Evolutionary conservation across 306 rosid species (phyloP).

Genomic region (Erythrophleum fordii): DNA sequence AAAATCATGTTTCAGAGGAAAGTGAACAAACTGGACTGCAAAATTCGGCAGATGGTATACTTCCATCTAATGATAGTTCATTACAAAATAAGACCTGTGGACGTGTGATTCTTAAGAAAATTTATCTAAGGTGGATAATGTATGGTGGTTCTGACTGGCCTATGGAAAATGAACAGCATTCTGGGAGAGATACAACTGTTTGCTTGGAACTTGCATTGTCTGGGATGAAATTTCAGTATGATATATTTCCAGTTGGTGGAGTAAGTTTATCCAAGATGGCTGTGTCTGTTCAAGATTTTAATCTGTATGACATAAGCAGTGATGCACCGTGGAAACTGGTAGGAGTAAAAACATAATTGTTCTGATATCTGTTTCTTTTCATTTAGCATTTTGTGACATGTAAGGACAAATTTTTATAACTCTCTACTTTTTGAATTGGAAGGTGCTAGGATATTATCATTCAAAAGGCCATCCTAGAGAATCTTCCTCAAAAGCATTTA

Average conservation of each 20-base stretch:
- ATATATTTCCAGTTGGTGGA: conserved; percentile 77
- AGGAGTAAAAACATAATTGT: conserved; percentile 34
- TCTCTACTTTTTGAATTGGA: conserved; percentile 42
- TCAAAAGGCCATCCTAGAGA: conserved; percentile 89
- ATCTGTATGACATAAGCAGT: conserved; percentile 74
- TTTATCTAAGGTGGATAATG: conserved; percentile 87
- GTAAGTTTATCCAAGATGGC: conserved; percentile 70
- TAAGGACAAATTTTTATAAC: conserved; percentile 34
- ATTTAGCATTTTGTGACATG: conserved; percentile 33
- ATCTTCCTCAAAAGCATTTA: conserved; percentile 84
- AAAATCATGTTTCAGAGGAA: conserved; percentile 74
- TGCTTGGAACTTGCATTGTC: conserved; percentile 70
- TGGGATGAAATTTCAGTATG: conserved; percentile 81
- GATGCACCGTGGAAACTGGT: conserved; percentile 98
- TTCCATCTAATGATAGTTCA: conserved; percentile 48
- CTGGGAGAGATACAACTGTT: conserved; percentile 64
- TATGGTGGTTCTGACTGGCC: conserved; percentile 81
- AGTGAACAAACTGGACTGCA: conserved; percentile 39
- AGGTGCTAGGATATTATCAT: conserved; percentile 85
- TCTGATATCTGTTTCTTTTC: conserved; percentile 14
- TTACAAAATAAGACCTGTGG: conserved; percentile 56
- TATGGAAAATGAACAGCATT: conserved; percentile 46
- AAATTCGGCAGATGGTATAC: conserved; percentile 43
- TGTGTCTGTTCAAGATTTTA: conserved; percentile 79
- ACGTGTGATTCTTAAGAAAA: conserved; percentile 67